A percentile compares a stretch with the other conserved stretches of the same genome.
phyloP scores from a whole-genome alignment of 164 flowering plant genomes.

The Nymphaea colorata region DNA sequence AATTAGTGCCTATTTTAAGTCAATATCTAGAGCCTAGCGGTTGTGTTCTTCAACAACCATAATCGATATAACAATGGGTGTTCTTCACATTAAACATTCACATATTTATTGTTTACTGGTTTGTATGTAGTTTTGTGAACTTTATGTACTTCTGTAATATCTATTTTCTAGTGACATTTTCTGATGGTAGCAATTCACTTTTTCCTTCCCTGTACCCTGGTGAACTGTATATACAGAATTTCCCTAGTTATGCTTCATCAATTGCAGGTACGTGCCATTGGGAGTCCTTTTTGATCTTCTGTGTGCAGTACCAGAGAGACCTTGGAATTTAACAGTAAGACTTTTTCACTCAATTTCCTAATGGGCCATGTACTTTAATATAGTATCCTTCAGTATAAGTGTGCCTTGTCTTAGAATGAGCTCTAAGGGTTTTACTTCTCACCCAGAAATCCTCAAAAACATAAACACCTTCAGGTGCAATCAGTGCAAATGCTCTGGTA shows the following conservation, averaged over 20 bases:
- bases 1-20: too few relatives aligned
- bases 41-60: too few relatives aligned
- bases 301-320: constrained; percentile 88
- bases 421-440: neutral
- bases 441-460: neutral
- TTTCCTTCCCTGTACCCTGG: too few relatives aligned
- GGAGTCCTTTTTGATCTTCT: constrained; percentile 96
- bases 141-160: too few relatives aligned
- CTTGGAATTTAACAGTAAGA: constrained; percentile 89
- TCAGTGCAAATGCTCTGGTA: neutral
- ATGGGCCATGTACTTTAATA: neutral
- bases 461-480: neutral
- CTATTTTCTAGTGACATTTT: too few relatives aligned
- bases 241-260: neutral
- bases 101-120: too few relatives aligned
- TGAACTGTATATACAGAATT: neutral
- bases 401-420: neutral
- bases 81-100: too few relatives aligned
- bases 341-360: neutral
- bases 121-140: too few relatives aligned
- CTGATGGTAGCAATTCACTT: too few relatives aligned
- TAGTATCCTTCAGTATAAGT: neutral
- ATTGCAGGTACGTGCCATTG: constrained; percentile 77
- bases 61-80: too few relatives aligned
- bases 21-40: too few relatives aligned